Evolutionary conservation across 108 stramenopile species (phyloP).

Genomic region (Fistulifera solaris): DNA sequence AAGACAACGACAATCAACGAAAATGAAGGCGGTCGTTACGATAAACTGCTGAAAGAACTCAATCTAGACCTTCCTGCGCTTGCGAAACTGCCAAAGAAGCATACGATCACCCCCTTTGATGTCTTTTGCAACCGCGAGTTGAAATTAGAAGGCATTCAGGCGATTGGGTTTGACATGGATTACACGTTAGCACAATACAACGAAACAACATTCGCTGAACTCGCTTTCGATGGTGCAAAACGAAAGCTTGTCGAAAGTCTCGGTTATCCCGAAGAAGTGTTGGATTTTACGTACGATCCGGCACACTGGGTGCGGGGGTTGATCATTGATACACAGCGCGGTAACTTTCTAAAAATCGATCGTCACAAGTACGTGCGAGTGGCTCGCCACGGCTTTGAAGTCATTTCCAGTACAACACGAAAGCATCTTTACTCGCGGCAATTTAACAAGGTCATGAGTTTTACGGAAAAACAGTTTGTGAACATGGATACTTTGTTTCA

Average conservation of each 20-base stretch:
- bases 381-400: constrained; percentile 83
- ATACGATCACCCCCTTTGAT: constrained; percentile 39
- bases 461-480: constrained; percentile 80
- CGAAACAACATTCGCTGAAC: constrained; percentile 82
- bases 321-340: constrained; percentile 89
- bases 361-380: constrained; percentile 92
- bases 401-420: constrained; percentile 57
- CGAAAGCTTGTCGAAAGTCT: constrained; percentile 80
- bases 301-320: constrained; percentile 76
- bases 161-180: constrained; percentile 95
- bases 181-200: constrained; percentile 92
- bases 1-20: too few relatives aligned
- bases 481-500: constrained; percentile 94
- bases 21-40: neutral
- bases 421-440: constrained; percentile 65
- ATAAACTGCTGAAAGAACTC: neutral
- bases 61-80: neutral
- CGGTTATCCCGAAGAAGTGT: constrained; percentile 79
- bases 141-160: constrained; percentile 62
- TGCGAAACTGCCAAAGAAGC: constrained; percentile 29
- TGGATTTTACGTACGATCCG: constrained; percentile 83
- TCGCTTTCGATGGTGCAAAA: constrained; percentile 93
- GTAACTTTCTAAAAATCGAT: constrained; percentile 94
- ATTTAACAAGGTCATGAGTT: constrained; percentile 80
- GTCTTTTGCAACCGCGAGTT: constrained; percentile 94